A percentile compares a stretch with the other conserved stretches of the same genome.
Conservation (phyloP, 176 grass and related monocot genomes). For the Aechmea fasciata region DNA sequence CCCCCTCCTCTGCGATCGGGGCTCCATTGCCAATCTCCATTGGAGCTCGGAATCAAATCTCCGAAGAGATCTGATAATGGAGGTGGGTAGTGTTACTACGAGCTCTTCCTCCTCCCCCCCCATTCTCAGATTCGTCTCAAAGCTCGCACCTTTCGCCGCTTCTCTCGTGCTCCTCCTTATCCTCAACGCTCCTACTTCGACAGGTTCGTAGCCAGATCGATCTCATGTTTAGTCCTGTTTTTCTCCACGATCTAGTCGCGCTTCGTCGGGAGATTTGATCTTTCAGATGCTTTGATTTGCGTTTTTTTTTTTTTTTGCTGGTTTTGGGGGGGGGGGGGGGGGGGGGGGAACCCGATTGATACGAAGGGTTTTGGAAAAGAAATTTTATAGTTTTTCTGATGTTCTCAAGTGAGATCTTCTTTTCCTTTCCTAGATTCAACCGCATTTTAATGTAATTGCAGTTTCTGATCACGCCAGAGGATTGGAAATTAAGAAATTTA, state of each 20-base stretch:
- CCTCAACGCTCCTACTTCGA: not conserved
- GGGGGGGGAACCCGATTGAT: not conserved
- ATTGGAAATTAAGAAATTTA: not conserved
- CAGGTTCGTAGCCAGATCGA: not conserved
- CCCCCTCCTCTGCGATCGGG: not conserved
- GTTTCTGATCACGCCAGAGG: not conserved
- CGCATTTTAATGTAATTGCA: not conserved
- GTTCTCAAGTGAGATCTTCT: not conserved
- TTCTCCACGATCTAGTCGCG: too few relatives aligned
- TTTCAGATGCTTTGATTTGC: not conserved
- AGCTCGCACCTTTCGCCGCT: not conserved
- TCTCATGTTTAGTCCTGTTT: not conserved
- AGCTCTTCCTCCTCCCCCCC: not conserved
- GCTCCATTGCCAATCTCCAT: not conserved
- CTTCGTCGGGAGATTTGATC: not conserved
- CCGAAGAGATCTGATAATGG: not conserved
- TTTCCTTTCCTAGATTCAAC: not conserved
- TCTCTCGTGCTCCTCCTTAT: not conserved
- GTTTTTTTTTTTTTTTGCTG: not conserved
- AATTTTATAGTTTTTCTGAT: not conserved
- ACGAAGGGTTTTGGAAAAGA: not conserved
- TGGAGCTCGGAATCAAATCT: not conserved
- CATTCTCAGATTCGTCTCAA: not conserved
- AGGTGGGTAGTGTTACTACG: not conserved
- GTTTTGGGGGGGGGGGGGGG: not conserved